phyloP scores from a whole-genome alignment of 2,329 filamentous ascomycete genomes.

The Diaporthe citri region DNA sequence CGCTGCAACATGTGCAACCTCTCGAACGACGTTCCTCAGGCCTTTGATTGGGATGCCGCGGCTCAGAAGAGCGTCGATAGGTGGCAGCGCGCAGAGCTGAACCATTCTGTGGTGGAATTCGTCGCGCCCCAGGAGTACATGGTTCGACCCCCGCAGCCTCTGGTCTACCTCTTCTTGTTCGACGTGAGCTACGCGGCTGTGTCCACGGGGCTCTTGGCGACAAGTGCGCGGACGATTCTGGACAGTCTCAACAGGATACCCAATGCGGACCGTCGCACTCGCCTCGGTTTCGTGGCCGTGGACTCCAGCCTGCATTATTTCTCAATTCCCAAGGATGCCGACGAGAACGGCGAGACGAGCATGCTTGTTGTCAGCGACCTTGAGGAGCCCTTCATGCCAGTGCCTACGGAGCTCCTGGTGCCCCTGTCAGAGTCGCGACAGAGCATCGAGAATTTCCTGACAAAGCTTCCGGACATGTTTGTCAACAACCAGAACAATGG shows the following conservation, averaged over 20 bases:
- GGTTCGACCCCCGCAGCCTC: conserved; percentile 94
- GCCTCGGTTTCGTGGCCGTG: conserved; percentile 94
- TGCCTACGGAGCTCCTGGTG: conserved; percentile 91
- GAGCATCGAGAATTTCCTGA: conserved; percentile 91
- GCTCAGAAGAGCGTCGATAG: conserved; percentile 92
- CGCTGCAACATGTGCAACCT: conserved; percentile 99
- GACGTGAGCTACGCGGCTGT: conserved; percentile 94
- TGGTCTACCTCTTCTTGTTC: conserved; percentile 95
- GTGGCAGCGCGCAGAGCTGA: conserved; percentile 92
- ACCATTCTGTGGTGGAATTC: conserved; percentile 97
- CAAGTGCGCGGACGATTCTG: conserved; percentile 90
- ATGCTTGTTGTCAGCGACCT: conserved; percentile 97
- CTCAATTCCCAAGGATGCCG: conserved; percentile 88
- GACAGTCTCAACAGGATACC: conserved; percentile 97
- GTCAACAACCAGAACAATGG: conserved; percentile 89
- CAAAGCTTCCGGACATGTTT: conserved; percentile 96
- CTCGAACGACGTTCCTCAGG: conserved; percentile 98
- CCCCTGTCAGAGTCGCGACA: conserved; percentile 88
- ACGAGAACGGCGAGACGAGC: conserved; percentile 85
- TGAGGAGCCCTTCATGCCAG: conserved; percentile 95
- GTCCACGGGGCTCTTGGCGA: conserved; percentile 90
- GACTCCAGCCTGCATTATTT: conserved; percentile 98
- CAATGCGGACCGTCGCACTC: conserved; percentile 94
- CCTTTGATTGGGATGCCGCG: conserved; percentile 97
- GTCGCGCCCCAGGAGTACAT: conserved; percentile 99